A percentile compares a stretch with the other conserved stretches of the same genome.
Evolutionary conservation across 108 stramenopile genomes (phyloP).

Genomic region (Cylindrotheca fusiformis): DNA sequence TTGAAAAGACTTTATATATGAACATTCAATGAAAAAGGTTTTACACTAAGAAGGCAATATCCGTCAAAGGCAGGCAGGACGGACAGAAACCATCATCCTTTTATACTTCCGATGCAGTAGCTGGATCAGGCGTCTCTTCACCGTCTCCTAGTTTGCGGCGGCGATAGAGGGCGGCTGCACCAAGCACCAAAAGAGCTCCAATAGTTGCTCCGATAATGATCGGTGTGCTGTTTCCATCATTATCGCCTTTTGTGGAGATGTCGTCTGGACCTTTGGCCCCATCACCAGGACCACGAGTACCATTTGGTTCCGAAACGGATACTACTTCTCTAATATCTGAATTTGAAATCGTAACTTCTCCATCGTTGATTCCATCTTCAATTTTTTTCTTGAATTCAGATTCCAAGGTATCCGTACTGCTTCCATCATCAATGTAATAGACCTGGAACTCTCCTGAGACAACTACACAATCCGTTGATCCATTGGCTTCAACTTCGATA

Average conservation of each 20-base stretch:
- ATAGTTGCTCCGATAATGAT: constrained; percentile 16
- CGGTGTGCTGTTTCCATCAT: constrained; percentile 5
- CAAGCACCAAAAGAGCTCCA: constrained; percentile 15
- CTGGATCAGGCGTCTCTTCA: constrained; percentile 4
- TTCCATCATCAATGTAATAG: background rate
- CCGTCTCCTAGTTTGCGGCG: constrained; percentile 4
- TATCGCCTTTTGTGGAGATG: background rate
- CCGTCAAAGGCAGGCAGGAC: too few species aligned
- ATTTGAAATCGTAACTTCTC: background rate
- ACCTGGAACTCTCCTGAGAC: constrained; percentile 7
- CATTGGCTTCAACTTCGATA: background rate
- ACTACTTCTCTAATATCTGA: constrained; percentile 10
- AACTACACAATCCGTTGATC: background rate
- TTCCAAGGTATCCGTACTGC: background rate
- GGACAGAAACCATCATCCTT: background rate
- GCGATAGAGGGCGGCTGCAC: constrained; percentile 10
- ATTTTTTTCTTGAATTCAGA: background rate
- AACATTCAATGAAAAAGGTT: background rate
- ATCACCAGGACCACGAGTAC: background rate
- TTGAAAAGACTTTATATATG: background rate
- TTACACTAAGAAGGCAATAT: too few species aligned
- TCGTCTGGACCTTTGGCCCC: background rate
- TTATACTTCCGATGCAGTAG: background rate
- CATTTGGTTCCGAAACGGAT: background rate
- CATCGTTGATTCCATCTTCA: constrained; percentile 15